phyloP scores from a whole-genome alignment of 2,329 filamentous ascomycete genomes.

The Colletotrichum sp. region DNA sequence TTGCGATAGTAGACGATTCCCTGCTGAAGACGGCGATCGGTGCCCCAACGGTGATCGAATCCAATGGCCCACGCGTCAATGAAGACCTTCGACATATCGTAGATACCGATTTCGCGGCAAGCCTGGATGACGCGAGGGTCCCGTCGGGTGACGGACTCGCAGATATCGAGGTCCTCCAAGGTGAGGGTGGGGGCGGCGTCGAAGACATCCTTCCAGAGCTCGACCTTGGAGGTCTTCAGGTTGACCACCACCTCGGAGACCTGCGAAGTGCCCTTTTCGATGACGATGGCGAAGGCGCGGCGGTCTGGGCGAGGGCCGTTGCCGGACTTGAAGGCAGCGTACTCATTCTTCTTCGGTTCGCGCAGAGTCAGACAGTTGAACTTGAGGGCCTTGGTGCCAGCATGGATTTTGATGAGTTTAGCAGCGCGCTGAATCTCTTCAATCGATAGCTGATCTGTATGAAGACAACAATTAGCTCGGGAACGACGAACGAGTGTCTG shows the following conservation, averaged over 20 bases:
- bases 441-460: conserved; percentile 54
- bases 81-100: conserved; percentile 84
- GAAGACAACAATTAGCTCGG: background rate
- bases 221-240: conserved; percentile 42
- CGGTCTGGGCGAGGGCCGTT: conserved; percentile 53
- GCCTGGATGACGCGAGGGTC: conserved; percentile 80
- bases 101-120: conserved; percentile 76
- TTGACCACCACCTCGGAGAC: conserved; percentile 55
- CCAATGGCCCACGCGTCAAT: conserved; percentile 88
- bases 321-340: conserved; percentile 64
- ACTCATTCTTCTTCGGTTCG: conserved; percentile 68
- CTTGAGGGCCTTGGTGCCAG: conserved; percentile 35
- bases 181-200: conserved; percentile 64
- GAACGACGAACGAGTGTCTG: background rate
- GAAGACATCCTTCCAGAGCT: conserved; percentile 51
- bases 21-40: conserved; percentile 74
- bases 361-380: conserved; percentile 71
- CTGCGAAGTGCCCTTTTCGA: conserved; percentile 40
- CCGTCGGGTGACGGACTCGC: conserved; percentile 70
- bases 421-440: conserved; percentile 58
- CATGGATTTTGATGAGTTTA: conserved; percentile 50
- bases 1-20: conserved; percentile 83
- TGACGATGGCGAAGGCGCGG: conserved; percentile 53
- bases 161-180: conserved; percentile 80
- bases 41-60: conserved; percentile 80